Base-by-base conservation (phyloP, 768 basidiomycete genomes). In the Mycena maculata region DNA sequence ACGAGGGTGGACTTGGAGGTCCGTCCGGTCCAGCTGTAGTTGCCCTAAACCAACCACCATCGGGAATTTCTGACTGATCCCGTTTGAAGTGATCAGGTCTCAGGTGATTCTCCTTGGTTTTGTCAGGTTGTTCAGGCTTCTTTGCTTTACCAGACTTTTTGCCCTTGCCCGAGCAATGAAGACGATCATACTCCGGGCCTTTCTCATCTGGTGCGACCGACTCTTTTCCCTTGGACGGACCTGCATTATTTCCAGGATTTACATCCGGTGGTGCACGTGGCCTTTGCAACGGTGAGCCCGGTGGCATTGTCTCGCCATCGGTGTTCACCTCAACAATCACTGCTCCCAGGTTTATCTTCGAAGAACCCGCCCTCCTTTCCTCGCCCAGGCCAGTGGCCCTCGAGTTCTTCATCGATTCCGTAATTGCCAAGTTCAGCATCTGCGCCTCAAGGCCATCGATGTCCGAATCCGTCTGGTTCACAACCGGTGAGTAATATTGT, bases 291-390 rank as follows among this genome's bases (percentile, higher is more conserved):
- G n/a, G n/a, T n/a, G n/a, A n/a, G n/a, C n/a, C n/a, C 7, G 11
- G 7, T 7, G 23, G 22, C 16, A 2, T 52, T 9, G 36, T 16
- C 4, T 33, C 30, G 7, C 4, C 22, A 10, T 47, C 57, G 36
- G 23, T 41, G 15, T 1, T 36, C 6, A 58, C 44, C 23, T 47
- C 57, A 1, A 58, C 44, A 18, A 58, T 58, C 7, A 58, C 22
- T 16, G 57, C 44, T 11, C 22, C 22, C 0, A 58, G 9, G 9
- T 47, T 47, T 1, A 58, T 1, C 3, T 2, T 47, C 23, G 44
- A 58, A 47, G 57, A 15, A 58, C 57, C 57, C 56, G 41, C 56
- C 56, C 56, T 44, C 56, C 42, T 27, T 47, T 47, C 57, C 44
- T 28, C 31, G 25, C 30, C 20, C 44, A 58, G 57, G 45, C 22